Conservation (phyloP, 768 basidiomycete genomes). For the Boletus barrowsii region DNA sequence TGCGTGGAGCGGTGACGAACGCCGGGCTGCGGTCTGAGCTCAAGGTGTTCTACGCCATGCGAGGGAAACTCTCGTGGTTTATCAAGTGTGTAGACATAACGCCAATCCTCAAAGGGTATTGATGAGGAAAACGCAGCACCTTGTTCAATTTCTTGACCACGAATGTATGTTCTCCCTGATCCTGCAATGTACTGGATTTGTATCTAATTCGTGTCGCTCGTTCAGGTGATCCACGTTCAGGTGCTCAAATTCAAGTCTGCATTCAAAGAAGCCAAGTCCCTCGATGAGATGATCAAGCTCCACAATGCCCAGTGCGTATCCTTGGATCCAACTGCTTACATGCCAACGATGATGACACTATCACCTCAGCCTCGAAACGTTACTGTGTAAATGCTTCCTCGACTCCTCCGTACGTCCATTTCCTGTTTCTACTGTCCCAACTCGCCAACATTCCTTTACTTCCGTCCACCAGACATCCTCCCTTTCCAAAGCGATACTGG, state of each 20-base stretch:
- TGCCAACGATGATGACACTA: background rate
- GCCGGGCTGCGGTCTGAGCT: constrained; percentile 42
- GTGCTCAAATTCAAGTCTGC: constrained; percentile 56
- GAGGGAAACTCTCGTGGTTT: constrained; percentile 80
- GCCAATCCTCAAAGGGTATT: background rate
- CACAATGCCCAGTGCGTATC: constrained; percentile 67
- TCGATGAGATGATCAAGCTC: constrained; percentile 72
- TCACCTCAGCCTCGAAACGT: constrained; percentile 50
- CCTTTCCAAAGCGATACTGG: constrained; percentile 61
- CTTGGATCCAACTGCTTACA: background rate
- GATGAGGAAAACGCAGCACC: constrained; percentile 39
- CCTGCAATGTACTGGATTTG: background rate
- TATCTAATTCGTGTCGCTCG: background rate
- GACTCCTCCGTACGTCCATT: constrained; percentile 48
- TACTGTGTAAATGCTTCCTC: constrained; percentile 63
- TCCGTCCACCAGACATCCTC: constrained; percentile 51
- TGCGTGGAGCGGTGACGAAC: constrained; percentile 46
- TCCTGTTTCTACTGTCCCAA: background rate
- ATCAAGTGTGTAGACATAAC: constrained; percentile 58
- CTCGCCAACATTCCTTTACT: background rate
- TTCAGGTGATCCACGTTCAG: constrained; percentile 67
- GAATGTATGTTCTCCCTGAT: constrained; percentile 46
- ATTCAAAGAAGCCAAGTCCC: constrained; percentile 52
- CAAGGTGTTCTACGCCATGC: constrained; percentile 73
- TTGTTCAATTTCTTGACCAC: constrained; percentile 71